Evolutionary conservation across 345 rosid species (phyloP).

Genomic region (Physaria fendleri): DNA sequence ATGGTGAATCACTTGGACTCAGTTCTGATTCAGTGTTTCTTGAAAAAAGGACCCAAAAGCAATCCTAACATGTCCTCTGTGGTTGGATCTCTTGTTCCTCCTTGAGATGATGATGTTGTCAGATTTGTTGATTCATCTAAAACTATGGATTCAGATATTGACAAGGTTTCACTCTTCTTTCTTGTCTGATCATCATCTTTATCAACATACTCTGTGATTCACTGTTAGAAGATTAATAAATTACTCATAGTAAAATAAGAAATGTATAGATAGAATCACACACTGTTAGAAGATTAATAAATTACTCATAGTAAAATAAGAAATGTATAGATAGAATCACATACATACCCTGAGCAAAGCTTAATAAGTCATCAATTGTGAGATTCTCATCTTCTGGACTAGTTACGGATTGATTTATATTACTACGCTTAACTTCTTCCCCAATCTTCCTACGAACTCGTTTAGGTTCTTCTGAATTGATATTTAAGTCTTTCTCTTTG

Average conservation of each 20-base stretch:
- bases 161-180: not conserved
- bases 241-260: not conserved
- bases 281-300: not conserved
- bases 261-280: not conserved
- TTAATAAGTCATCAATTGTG: constrained; percentile 24
- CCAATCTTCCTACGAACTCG: not conserved
- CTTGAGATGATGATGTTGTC: not conserved
- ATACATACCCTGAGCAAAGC: constrained; percentile 29
- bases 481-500: not conserved
- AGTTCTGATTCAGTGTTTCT: not conserved
- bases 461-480: not conserved
- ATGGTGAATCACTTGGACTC: not conserved
- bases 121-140: not conserved
- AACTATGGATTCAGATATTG: not conserved
- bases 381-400: not conserved
- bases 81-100: constrained; percentile 4
- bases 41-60: constrained; percentile 23
- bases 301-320: not conserved
- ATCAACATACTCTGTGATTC: constrained; percentile 20
- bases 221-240: not conserved
- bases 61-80: constrained; percentile 12
- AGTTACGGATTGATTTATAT: not conserved
- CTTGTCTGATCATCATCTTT: not conserved
- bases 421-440: not conserved
- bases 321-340: not conserved